Percentiles rank a stretch among this genome's conserved stretches.
Evolutionary conservation across 495 filamentous ascomycete genomes (phyloP).

Genomic region (Aspergillus kassunensis): DNA sequence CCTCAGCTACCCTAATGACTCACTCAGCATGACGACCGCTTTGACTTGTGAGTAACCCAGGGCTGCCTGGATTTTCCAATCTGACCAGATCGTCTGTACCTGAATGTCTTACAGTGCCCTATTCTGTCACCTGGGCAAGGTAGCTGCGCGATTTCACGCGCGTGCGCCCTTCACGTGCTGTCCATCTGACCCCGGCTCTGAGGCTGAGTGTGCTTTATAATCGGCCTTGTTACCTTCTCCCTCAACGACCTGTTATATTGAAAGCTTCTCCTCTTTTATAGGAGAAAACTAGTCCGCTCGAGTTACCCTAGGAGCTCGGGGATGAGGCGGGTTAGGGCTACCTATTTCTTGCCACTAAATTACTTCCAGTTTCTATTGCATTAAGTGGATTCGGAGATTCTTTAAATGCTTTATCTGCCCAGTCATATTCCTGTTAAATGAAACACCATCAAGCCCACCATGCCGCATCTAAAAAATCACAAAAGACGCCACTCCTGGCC

Average conservation of each 20-base stretch:
- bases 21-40: neutral
- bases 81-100: neutral
- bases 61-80: no score
- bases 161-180: conserved; percentile 24
- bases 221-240: neutral
- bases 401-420: neutral
- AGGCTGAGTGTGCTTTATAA: conserved; percentile 18
- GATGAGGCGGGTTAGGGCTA: conserved; percentile 5
- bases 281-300: neutral
- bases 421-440: no score
- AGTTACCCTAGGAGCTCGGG: conserved; percentile 8
- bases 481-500: conserved; percentile 41
- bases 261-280: neutral
- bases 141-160: conserved; percentile 10
- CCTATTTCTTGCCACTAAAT: neutral
- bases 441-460: neutral
- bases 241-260: neutral
- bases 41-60: no score
- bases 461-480: conserved; percentile 31
- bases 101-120: conserved; percentile 6
- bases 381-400: no score
- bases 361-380: no score
- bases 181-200: conserved; percentile 9
- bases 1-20: neutral
- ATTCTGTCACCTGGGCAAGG: conserved; percentile 5